A percentile compares a stretch with the other conserved stretches of the same genome.
phyloP scores from a whole-genome alignment of 2,329 filamentous ascomycete genomes.

The Thermochaetoides dissita region DNA sequence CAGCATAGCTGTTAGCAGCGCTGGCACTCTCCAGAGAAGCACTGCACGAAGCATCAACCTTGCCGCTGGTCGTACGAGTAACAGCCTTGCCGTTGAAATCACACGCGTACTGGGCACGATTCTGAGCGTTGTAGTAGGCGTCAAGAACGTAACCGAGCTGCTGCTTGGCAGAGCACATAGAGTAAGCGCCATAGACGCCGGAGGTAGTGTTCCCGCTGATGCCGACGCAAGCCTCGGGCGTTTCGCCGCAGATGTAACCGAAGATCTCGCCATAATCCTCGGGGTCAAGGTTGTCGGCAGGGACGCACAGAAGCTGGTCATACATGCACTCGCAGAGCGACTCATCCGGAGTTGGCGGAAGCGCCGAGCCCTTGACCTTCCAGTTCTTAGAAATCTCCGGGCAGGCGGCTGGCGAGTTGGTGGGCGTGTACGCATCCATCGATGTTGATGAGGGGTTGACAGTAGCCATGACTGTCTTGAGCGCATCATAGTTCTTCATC shows the following conservation, averaged over 20 bases:
- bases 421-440: slow-evolving; percentile 55
- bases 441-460: slow-evolving; percentile 53
- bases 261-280: slow-evolving; percentile 58
- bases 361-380: slow-evolving; percentile 48
- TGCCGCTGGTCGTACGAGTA: slow-evolving; percentile 26
- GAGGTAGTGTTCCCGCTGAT: slow-evolving; percentile 53
- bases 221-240: slow-evolving; percentile 45
- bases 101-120: slow-evolving; percentile 45
- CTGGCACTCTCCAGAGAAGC: slow-evolving; percentile 49
- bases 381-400: slow-evolving; percentile 52
- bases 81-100: slow-evolving; percentile 56
- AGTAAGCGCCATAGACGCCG: slow-evolving; percentile 62
- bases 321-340: slow-evolving; percentile 79
- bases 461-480: slow-evolving; percentile 55
- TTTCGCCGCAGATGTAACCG: slow-evolving; percentile 52
- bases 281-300: slow-evolving; percentile 41
- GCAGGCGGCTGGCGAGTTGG: slow-evolving; percentile 59
- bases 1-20: slow-evolving; percentile 33
- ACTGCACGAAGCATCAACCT: slow-evolving; percentile 39
- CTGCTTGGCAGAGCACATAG: slow-evolving; percentile 58
- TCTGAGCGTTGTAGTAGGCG: slow-evolving; percentile 52
- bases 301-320: slow-evolving; percentile 55
- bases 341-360: slow-evolving; percentile 71
- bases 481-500: slow-evolving; percentile 59
- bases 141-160: slow-evolving; percentile 64